These are phyloP conservation scores for Aphanocladium album DNA, from an alignment of 2,329 filamentous ascomycete genomes.

Conservation along the genomic window DNA sequence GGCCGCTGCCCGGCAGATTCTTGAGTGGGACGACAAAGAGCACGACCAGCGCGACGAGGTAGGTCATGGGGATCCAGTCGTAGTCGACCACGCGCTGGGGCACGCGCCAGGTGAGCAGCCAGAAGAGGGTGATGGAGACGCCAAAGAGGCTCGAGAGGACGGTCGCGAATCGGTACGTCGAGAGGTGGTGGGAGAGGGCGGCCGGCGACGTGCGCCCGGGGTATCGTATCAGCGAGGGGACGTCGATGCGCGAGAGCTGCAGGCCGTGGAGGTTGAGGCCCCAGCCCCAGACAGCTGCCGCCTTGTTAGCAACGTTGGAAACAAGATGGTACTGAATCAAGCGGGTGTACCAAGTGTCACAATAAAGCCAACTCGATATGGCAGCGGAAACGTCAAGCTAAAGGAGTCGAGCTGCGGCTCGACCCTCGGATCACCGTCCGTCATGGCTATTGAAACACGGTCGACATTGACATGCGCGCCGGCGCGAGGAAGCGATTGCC, in stretches of 20 bases:
- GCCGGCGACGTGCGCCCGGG: conserved; percentile 65
- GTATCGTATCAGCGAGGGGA: conserved; percentile 81
- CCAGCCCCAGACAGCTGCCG: conserved; percentile 87
- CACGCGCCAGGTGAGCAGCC: conserved; percentile 69
- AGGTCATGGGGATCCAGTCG: conserved; percentile 81
- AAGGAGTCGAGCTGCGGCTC: conserved; percentile 75
- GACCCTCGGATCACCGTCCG: conserved; percentile 69
- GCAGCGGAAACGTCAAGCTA: conserved; percentile 79
- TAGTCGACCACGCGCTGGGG: conserved; percentile 66
- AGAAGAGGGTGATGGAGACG: conserved; percentile 75
- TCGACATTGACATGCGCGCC: conserved; percentile 4
- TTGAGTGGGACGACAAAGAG: conserved; percentile 71
- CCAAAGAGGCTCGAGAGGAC: conserved; percentile 67
- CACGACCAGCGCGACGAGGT: conserved; percentile 67
- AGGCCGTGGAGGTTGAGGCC: conserved; percentile 87
- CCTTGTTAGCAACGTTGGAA: background rate
- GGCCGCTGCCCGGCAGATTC: conserved; percentile 62
- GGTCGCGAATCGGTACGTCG: conserved; percentile 79
- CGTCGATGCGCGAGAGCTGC: conserved; percentile 73
- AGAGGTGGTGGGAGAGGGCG: conserved; percentile 70
- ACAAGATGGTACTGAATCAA: background rate
- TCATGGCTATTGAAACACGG: conserved; percentile 41
- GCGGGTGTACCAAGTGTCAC: conserved; percentile 66
- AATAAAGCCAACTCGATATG: conserved; percentile 83
- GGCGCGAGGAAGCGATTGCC: background rate